These are phyloP conservation scores for Botryotinia convoluta DNA, from an alignment of 2,329 filamentous ascomycete species.

Conservation along the genomic window DNA sequence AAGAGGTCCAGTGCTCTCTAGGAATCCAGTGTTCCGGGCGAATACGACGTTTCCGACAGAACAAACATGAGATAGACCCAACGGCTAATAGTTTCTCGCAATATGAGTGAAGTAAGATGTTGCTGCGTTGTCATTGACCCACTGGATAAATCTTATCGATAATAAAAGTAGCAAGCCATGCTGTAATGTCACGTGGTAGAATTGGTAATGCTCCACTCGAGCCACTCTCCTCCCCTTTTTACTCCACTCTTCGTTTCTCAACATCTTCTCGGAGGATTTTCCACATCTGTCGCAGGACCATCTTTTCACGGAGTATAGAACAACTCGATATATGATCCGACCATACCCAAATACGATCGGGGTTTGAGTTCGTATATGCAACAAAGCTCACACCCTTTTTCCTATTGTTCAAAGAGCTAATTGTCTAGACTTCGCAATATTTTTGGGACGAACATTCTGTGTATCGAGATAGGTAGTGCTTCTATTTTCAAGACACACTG, in stretches of 20 bases:
- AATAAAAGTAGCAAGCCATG: neutral
- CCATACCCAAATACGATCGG: neutral
- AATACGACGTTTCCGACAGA: neutral
- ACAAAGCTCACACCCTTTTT: neutral
- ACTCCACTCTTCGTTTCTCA: neutral
- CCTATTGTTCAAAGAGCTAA: neutral
- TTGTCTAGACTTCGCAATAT: neutral
- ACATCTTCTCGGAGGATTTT: neutral
- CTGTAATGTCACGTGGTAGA: neutral
- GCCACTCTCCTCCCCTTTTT: neutral
- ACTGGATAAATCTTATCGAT: neutral
- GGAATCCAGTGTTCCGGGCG: neutral
- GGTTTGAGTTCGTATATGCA: neutral
- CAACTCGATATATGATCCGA: neutral
- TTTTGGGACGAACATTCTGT: neutral
- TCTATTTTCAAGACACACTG: neutral
- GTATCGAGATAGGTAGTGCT: neutral
- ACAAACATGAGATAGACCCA: neutral
- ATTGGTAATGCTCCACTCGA: neutral
- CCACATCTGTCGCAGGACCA: neutral
- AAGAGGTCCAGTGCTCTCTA: neutral
- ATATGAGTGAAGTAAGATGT: neutral
- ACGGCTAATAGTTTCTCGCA: neutral
- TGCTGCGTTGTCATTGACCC: neutral
- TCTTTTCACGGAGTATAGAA: neutral